Evolutionary conservation across 164 flowering plant species (phyloP), one percentile per base, ranked within the genome.

Genomic region (Pachysandra terminalis): DNA sequence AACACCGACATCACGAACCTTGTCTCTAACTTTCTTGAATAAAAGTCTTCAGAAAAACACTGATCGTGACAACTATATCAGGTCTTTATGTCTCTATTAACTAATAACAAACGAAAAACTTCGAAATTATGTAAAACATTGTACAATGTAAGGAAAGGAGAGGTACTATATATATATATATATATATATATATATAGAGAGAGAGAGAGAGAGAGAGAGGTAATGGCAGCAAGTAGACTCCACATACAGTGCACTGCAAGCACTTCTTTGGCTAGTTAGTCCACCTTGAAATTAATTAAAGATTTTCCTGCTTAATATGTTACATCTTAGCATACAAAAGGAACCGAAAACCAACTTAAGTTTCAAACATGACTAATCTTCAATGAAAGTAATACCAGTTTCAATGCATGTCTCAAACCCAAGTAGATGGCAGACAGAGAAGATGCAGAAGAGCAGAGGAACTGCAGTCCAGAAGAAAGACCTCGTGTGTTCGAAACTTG

Each of bases 401-500:
- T 83, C 63, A 82, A 63, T 27, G 87, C 93, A 84, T 91, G 91
- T 64, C 76, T 86, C 70, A 91, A 66, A 13, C 98, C 97, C 64
- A 80, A 48, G 75, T 77, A 78, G 45, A 77, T 70, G 13, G 91
- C 79, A 65, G 85, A 81, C 59, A 91, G 66, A 32, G 97, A 87
- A 73, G 81, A 73, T 67, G 64, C 70, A 63, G 64, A 59, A 17
- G 88, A 84, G 73, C 95, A 94, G 75, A 94, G 97, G 69, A 94
- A 94, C 79, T 86, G 84, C 84, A 94, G 75, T 41, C 95, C 87
- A 81, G 62, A 59, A 72, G 84, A 75, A 72, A 94, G 96, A 71
- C 95, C 90, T 25, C 85, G 80, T 17, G 84, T 78, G 45, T 78
- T 75, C 68, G 98, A 87, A 74, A 94, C 82, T 63, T 91, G 86